These are phyloP conservation scores for Eucalyptus microcorys DNA, from an alignment of 345 rosid species.

Conservation along the genomic window DNA sequence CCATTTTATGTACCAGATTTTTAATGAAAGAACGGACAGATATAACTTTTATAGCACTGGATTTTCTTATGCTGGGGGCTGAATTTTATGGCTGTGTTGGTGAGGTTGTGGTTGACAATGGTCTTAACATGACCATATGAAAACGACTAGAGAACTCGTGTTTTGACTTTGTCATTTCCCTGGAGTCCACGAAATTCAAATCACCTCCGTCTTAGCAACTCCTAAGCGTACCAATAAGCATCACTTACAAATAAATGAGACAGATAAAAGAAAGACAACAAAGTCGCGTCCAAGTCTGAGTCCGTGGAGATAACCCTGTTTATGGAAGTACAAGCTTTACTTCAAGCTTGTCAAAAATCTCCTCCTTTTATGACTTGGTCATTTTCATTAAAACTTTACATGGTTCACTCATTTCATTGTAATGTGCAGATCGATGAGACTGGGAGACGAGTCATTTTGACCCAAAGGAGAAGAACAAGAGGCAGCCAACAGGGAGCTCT, in stretches of 20 bases:
- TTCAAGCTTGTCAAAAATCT: neutral
- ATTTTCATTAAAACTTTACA: neutral
- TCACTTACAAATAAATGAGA: neutral
- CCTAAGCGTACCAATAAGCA: neutral
- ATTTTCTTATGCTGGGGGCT: neutral
- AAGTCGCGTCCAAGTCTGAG: neutral
- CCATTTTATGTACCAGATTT: neutral
- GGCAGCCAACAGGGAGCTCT: conserved; percentile 9
- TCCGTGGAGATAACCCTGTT: neutral
- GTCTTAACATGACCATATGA: neutral
- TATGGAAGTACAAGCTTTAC: neutral
- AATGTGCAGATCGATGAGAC: conserved; percentile 1
- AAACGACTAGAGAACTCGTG: neutral
- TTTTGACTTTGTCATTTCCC: neutral
- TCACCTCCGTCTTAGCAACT: neutral
- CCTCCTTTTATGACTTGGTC: neutral
- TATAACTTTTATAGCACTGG: neutral
- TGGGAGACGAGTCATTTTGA: neutral
- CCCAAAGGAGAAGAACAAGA: conserved; percentile 4
- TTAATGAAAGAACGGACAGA: neutral
- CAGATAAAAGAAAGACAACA: neutral
- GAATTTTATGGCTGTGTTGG: neutral
- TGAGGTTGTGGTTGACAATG: neutral
- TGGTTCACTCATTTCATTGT: neutral
- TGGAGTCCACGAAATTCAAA: neutral